A percentile compares a stretch with the other conserved stretches of the same genome.
Evolutionary conservation across 805 yeast genomes (phyloP).

Genomic region (Ogataea minuta): DNA sequence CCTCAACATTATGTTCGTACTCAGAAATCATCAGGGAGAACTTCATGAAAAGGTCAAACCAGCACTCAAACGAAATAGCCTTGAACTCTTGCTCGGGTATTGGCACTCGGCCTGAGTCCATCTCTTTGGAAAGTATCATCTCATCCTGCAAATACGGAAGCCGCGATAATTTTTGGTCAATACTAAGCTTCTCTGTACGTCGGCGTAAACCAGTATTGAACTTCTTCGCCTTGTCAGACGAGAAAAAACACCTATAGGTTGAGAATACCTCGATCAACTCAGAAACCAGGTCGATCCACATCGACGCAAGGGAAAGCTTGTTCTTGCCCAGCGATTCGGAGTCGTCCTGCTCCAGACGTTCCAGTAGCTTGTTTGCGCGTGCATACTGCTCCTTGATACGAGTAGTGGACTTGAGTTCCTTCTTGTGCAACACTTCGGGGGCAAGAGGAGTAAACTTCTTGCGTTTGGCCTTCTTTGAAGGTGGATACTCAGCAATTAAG

Average conservation of each 20-base stretch:
- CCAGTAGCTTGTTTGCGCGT: slow-evolving; percentile 49
- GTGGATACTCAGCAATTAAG: slow-evolving; percentile 33
- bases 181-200: slow-evolving; percentile 56
- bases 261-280: slow-evolving; percentile 83
- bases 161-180: slow-evolving; percentile 72
- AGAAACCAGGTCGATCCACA: slow-evolving; percentile 81
- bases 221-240: slow-evolving; percentile 66
- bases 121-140: slow-evolving; percentile 35
- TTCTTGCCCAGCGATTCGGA: slow-evolving; percentile 31
- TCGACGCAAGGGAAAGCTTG: slow-evolving; percentile 57
- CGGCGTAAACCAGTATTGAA: slow-evolving; percentile 70
- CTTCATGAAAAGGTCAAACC: slow-evolving; percentile 86
- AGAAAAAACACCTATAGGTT: slow-evolving; percentile 73
- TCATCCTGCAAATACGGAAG: slow-evolving; percentile 65
- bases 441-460: slow-evolving; percentile 24
- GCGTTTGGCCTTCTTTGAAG: slow-evolving; percentile 20
- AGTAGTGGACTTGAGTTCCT: slow-evolving; percentile 32
- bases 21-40: slow-evolving; percentile 67
- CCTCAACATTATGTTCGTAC: slow-evolving; percentile 51
- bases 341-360: slow-evolving; percentile 42
- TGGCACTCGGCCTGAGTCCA: slow-evolving; percentile 23
- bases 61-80: slow-evolving; percentile 71
- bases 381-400: slow-evolving; percentile 45
- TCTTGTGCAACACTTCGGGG: slow-evolving; percentile 28
- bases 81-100: slow-evolving; percentile 61